Conservation (phyloP, 768 basidiomycete genomes). For the Boletus fagicola region DNA sequence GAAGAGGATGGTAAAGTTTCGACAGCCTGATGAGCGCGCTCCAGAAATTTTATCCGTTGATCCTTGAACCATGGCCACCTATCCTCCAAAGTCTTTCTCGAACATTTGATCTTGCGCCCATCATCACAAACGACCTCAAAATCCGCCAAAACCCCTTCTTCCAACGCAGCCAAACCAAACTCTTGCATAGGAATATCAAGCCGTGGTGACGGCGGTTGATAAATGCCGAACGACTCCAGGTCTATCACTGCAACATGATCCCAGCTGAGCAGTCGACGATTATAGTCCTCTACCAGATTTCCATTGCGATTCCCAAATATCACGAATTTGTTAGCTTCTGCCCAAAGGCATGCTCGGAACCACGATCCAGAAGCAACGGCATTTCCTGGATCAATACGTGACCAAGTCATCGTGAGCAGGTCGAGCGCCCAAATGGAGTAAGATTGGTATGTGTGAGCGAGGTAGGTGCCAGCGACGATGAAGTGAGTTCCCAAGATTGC, state of each 20-base stretch:
- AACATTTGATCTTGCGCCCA: slow-evolving; percentile 77
- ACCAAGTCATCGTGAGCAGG: slow-evolving; percentile 78
- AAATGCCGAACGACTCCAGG: slow-evolving; percentile 93
- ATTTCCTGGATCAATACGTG: slow-evolving; percentile 84
- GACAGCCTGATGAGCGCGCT: slow-evolving; percentile 54
- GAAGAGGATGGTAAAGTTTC: slow-evolving; percentile 58
- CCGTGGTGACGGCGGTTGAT: slow-evolving; percentile 73
- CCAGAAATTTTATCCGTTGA: slow-evolving; percentile 58
- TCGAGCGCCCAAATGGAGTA: slow-evolving; percentile 98
- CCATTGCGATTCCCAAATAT: slow-evolving; percentile 90
- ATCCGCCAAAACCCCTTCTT: slow-evolving; percentile 79
- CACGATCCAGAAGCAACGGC: slow-evolving; percentile 87
- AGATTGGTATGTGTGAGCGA: slow-evolving; percentile 90
- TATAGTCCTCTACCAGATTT: slow-evolving; percentile 89
- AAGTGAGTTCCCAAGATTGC: slow-evolving; percentile 88
- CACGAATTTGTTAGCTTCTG: slow-evolving; percentile 78
- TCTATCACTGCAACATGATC: slow-evolving; percentile 90
- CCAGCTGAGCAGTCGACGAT: slow-evolving; percentile 86
- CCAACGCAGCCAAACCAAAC: slow-evolving; percentile 79
- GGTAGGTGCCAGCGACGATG: slow-evolving; percentile 93
- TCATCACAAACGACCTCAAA: slow-evolving; percentile 94
- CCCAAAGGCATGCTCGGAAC: slow-evolving; percentile 91
- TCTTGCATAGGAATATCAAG: slow-evolving; percentile 75
- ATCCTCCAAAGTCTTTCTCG: slow-evolving; percentile 79
- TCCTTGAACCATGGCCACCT: slow-evolving; percentile 96